Evolutionary conservation across 306 rosid genomes (phyloP).

Genomic region (Calophaca sinica): DNA sequence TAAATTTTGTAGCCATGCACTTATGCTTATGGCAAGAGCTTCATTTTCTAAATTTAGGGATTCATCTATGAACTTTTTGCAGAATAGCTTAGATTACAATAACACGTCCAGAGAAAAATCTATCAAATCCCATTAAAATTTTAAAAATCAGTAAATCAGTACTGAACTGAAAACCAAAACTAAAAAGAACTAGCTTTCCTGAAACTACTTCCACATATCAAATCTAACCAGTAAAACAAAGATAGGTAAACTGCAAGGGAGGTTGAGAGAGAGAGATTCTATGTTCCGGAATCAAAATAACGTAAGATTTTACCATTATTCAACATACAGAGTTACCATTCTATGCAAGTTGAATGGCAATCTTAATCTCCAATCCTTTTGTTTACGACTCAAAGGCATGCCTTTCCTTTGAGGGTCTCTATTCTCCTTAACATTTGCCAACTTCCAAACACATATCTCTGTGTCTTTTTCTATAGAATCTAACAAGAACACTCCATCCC

Average conservation of each 20-base stretch:
- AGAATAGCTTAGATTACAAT: slow-evolving; percentile 13
- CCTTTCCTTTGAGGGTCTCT: slow-evolving; percentile 81
- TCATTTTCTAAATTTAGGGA: neutral
- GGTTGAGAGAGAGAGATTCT: slow-evolving; percentile 5
- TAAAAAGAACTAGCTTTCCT: slow-evolving; percentile 29
- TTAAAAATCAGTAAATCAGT: slow-evolving; percentile 29
- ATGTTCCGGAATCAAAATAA: slow-evolving; percentile 40
- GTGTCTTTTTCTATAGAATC: slow-evolving; percentile 66
- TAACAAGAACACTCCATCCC: slow-evolving; percentile 67
- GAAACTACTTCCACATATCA: slow-evolving; percentile 30
- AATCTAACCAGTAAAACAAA: slow-evolving; percentile 9
- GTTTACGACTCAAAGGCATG: slow-evolving; percentile 80
- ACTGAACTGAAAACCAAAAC: neutral
- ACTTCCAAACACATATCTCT: slow-evolving; percentile 81
- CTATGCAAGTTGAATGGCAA: slow-evolving; percentile 71
- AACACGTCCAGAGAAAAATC: neutral
- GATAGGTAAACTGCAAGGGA: slow-evolving; percentile 3
- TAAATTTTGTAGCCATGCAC: slow-evolving; percentile 18
- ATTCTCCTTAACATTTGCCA: slow-evolving; percentile 84
- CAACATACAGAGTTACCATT: slow-evolving; percentile 73
- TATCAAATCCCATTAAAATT: slow-evolving; percentile 27
- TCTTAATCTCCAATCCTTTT: slow-evolving; percentile 87
- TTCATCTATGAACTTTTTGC: slow-evolving; percentile 29
- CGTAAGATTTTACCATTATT: slow-evolving; percentile 48
- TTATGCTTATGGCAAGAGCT: slow-evolving; percentile 1